Base-by-base conservation (phyloP, 129 eudicot genomes). In the Flaveria sonorensis region DNA sequence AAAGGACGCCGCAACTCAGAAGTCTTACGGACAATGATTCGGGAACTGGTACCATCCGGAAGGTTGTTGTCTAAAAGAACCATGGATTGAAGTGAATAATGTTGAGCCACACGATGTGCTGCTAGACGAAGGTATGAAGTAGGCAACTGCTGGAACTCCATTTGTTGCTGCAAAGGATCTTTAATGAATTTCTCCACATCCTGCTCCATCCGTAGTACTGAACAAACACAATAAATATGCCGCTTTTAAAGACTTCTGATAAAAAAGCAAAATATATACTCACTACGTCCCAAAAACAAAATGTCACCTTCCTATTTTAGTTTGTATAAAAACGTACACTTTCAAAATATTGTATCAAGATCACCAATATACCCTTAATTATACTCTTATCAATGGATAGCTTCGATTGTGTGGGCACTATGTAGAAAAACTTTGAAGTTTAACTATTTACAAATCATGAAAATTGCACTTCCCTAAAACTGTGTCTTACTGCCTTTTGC, bases 41-140 rank as follows among this genome's bases (percentile, higher is more conserved):
- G 84, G 70, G 99, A 91, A 46, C 96, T 91, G 20, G 97, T 88
- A 32, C 96, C 97, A 80, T 95, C 99, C 2, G 96, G 89, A 21
- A 89, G 70, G 43, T 73, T 89, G 72, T 88, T 87, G 77, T 95
- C 99, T 82, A 95, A 50, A 21, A 95, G 59, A 73, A 95, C 99
- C 99, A 95, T 95, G 4, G 99, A 95, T 43, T 91, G 97, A 64
- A 95, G 84, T 18, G 97, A 95, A 84, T 95, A 95, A 73, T 95
- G 99, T 46, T 95, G 99, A 57, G 99, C 99, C 28, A 95, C 94
- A 66, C 99, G 99, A 74, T 95, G 99, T 77, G 99, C 99, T 77
- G 99, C 99, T 82, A 95, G 70, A 64, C 99, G 87, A 42, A 91
- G 83, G 75, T 95, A 95, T 42, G 99, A 95, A 63, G 99, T 95